Evolutionary conservation across 2,329 filamentous ascomycete species (phyloP), one percentile per base, ranked within the genome.

Genomic region (Penicillium sp.): DNA sequence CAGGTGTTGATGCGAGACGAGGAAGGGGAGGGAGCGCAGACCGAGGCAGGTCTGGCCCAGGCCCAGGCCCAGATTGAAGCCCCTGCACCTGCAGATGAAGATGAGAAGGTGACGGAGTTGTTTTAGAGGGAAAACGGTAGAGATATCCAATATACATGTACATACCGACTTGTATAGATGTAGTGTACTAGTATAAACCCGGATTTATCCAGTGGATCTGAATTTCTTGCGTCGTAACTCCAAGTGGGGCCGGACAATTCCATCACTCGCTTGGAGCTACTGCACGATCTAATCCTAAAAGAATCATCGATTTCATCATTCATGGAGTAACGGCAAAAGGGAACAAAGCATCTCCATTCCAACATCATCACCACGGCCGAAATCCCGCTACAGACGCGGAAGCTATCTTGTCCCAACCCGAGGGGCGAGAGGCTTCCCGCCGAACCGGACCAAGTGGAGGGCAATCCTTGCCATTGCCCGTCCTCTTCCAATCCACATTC

Each of bases 1-100:
- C 92, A 99, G 71, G 87, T 96, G 7, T 73, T 96, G 59, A 92
- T 92, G 86, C 82, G 91, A 55, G 91, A 92, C 45, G 92, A 95
- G 71, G 87, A 83, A 63, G 84, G 82, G 48, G 83, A 81, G 35
- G 64, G 61, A 50, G 77, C 77, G 54, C 77, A 78, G 35, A 67
- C 67, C 16, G 72, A 78, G 14, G 70, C 64, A 3, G 79, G 77
- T 45, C 70, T 78, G 49, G 73, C 78, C 53, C 75, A 80, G 56
- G 70, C 76, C 21, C 63, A 65, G 60, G 66, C 63, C 19, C 56
- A 62, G 69, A 68, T 72, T 35, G 71, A 71, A 50, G 68, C 49
- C 16, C 55, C 29, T 50, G 31, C 69, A 53, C 55, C 29, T 50
- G 31, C 69, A 53, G 71, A 78, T 54, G 80, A 82, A 55, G 74